phyloP scores from a whole-genome alignment of 306 rosid genomes.

The Pachyrhizus erosus region DNA sequence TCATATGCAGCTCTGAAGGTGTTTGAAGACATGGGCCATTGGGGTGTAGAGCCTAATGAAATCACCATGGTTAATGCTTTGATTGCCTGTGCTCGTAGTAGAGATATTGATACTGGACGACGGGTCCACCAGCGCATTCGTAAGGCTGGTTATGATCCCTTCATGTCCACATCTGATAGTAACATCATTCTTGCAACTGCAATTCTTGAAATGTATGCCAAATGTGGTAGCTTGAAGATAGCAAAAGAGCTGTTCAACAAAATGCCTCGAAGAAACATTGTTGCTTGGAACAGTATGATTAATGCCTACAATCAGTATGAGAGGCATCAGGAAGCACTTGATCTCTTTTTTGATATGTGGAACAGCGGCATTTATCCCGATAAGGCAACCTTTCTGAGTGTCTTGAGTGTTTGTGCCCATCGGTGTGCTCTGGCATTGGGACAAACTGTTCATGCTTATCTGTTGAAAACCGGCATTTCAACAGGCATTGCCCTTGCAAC shows the following conservation, averaged over 20 bases:
- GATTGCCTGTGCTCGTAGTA: conserved; percentile 71
- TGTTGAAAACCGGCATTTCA: conserved; percentile 49
- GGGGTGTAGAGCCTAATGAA: conserved; percentile 70
- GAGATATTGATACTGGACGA: conserved; percentile 67
- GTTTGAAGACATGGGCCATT: conserved; percentile 58
- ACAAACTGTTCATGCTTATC: conserved; percentile 64
- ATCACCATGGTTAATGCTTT: conserved; percentile 73
- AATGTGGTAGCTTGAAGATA: conserved; percentile 69
- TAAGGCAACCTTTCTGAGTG: conserved; percentile 61
- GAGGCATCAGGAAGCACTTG: conserved; percentile 54
- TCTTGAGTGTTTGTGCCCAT: conserved; percentile 60
- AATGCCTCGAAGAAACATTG: conserved; percentile 69
- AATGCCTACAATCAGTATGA: conserved; percentile 67
- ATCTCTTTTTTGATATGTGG: conserved; percentile 57
- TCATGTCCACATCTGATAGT: conserved; percentile 18
- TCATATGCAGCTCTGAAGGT: conserved; percentile 54
- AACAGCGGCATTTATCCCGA: conserved; percentile 54
- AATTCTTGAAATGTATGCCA: conserved; percentile 75
- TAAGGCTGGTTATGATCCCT: conserved; percentile 72
- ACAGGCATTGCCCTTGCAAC: conserved; percentile 63
- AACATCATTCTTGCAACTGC: conserved; percentile 78
- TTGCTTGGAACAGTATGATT: conserved; percentile 74
- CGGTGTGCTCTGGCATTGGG: conserved; percentile 64
- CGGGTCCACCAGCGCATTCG: conserved; percentile 55
- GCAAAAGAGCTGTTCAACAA: conserved; percentile 66